A percentile compares a stretch with the other conserved stretches of the same genome.
Evolutionary conservation across 495 filamentous ascomycete genomes (phyloP).

Genomic region (Cryomyces antarcticus): DNA sequence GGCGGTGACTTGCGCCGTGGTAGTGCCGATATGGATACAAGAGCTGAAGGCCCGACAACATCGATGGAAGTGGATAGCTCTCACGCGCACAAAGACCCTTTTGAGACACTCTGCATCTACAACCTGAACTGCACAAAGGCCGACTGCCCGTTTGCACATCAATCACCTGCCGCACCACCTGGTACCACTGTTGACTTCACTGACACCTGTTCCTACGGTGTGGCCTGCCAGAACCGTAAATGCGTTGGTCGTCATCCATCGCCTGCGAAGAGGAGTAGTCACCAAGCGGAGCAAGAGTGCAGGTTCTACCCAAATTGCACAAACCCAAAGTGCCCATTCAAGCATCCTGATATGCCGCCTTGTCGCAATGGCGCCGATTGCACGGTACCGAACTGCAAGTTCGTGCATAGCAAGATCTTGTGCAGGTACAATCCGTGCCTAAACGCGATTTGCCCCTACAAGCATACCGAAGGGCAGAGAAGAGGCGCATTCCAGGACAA

Average conservation of each 20-base stretch:
- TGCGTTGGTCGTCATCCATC: conserved; percentile 85
- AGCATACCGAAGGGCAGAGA: conserved; percentile 79
- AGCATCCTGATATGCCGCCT: conserved; percentile 58
- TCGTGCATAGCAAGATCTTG: conserved; percentile 58
- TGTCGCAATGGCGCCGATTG: conserved; percentile 93
- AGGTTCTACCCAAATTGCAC: conserved; percentile 89
- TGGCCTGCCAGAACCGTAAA: conserved; percentile 85
- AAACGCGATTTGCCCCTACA: conserved; percentile 67
- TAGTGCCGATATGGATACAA: conserved; percentile 15
- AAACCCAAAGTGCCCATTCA: conserved; percentile 61
- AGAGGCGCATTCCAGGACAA: conserved; percentile 61
- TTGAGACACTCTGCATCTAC: conserved; percentile 52
- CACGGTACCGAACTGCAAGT: conserved; percentile 64
- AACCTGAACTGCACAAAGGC: conserved; percentile 71
- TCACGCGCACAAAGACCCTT: conserved; percentile 19
- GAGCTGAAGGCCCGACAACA: conserved; percentile 25
- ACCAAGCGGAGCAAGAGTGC: conserved; percentile 74
- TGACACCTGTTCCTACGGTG: conserved; percentile 69
- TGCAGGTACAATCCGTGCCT: conserved; percentile 89
- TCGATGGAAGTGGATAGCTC: conserved; percentile 27
- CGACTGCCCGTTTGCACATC: conserved; percentile 84
- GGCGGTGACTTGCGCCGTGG: conserved; percentile 3
- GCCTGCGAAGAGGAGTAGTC: conserved; percentile 53
- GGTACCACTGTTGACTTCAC: conserved; percentile 56
- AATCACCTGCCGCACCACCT: conserved; percentile 78